Evolutionary conservation across 2,329 filamentous ascomycete genomes (phyloP).

Genomic region (Diaporthe sp.): DNA sequence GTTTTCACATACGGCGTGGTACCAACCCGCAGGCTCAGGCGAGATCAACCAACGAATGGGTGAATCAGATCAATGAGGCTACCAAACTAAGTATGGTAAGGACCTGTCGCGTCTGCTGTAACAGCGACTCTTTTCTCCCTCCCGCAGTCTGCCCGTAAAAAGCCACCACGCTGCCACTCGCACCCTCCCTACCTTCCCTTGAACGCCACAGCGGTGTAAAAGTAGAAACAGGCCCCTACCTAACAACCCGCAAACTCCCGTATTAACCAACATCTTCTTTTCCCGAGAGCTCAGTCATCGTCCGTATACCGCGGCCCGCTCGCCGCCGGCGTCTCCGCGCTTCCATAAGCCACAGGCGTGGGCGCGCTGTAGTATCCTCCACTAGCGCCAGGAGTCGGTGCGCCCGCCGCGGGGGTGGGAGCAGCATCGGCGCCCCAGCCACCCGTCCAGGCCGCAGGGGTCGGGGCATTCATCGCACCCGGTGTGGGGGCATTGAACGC

Average conservation of each 20-base stretch:
- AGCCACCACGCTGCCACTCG: background rate
- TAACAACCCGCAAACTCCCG: no score
- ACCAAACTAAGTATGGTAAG: background rate
- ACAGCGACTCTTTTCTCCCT: background rate
- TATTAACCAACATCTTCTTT: background rate
- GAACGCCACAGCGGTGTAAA: constrained; percentile 2
- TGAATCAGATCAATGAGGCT: background rate
- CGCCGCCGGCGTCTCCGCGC: constrained; percentile 70
- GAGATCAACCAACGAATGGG: background rate
- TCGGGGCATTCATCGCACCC: constrained; percentile 71
- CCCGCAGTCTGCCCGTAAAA: background rate
- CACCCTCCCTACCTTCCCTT: background rate
- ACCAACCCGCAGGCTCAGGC: no score
- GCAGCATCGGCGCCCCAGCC: constrained; percentile 72
- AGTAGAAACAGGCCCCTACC: no score
- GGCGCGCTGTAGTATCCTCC: constrained; percentile 70
- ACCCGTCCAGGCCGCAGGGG: constrained; percentile 72
- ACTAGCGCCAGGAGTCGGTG: constrained; percentile 76
- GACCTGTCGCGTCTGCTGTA: background rate
- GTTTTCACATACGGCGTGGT: no score
- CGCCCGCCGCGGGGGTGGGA: constrained; percentile 72
- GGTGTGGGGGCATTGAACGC: constrained; percentile 74
- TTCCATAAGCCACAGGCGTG: constrained; percentile 71
- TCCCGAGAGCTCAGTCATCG: constrained; percentile 51
- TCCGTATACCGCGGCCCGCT: constrained; percentile 66